Conservation (phyloP, 495 filamentous ascomycete species). For the Talaromyces liani region DNA sequence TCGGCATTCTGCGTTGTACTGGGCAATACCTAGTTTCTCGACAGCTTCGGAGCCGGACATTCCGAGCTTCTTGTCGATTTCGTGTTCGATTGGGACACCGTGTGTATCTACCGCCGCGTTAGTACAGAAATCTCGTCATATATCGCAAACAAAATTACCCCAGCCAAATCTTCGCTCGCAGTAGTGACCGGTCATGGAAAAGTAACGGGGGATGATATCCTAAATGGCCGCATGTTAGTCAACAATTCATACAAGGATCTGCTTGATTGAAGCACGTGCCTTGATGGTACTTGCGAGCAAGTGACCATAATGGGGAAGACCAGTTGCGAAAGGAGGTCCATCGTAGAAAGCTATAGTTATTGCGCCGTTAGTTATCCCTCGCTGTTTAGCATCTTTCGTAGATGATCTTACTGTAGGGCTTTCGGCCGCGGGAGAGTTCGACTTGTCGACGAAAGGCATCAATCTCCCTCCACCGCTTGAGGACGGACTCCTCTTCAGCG, state of each 20-base stretch:
- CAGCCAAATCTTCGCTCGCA: constrained; percentile 64
- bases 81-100: constrained; percentile 91
- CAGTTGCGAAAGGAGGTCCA: constrained; percentile 59
- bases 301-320: constrained; percentile 92
- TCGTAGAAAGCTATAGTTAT: constrained; percentile 37
- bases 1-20: constrained; percentile 89
- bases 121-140: background rate
- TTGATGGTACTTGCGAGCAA: constrained; percentile 95
- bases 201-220: constrained; percentile 82
- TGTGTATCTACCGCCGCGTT: constrained; percentile 55
- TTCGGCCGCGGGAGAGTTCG: constrained; percentile 62
- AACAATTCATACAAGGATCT: background rate
- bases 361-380: constrained; percentile 1
- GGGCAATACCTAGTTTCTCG: constrained; percentile 74
- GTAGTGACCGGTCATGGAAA: constrained; percentile 83
- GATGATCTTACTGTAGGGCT: constrained; percentile 50
- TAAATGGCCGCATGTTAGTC: constrained; percentile 54
- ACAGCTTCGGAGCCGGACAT: constrained; percentile 88
- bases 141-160: constrained; percentile 29
- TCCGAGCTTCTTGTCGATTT: constrained; percentile 95
- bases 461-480: constrained; percentile 81
- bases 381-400: constrained; percentile 46
- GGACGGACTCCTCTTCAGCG: constrained; percentile 75
- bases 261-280: constrained; percentile 20
- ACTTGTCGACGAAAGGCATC: constrained; percentile 76